These are phyloP conservation scores for Pseudocercospora eumusae DNA, from an alignment of 2,329 filamentous ascomycete species.

Conservation along the genomic window DNA sequence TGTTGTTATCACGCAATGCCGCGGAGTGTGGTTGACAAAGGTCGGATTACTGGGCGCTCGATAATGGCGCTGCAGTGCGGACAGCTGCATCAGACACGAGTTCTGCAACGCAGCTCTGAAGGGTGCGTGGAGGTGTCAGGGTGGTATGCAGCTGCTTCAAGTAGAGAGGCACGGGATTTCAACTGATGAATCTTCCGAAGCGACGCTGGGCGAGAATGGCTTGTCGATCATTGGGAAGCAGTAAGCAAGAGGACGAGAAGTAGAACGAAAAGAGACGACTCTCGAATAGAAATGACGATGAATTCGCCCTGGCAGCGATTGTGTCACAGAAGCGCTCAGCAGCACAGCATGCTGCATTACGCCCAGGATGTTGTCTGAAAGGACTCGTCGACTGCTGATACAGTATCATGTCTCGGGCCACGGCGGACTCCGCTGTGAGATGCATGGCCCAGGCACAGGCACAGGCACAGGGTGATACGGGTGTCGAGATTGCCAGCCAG, in stretches of 20 bases:
- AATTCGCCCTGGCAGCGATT: conserved; percentile 30
- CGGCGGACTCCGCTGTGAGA: no score
- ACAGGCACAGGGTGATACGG: no score
- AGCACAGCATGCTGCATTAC: conserved; percentile 16
- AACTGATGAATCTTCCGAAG: conserved; percentile 11
- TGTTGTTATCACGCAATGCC: conserved; percentile 36
- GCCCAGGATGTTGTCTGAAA: not conserved
- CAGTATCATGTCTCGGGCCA: not conserved
- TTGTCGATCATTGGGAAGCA: conserved; percentile 25
- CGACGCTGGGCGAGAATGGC: conserved; percentile 27
- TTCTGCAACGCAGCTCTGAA: conserved; percentile 18
- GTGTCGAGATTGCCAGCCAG: no score
- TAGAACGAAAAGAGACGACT: not conserved
- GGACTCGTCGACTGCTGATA: not conserved
- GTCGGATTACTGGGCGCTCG: conserved; percentile 23
- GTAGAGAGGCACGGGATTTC: conserved; percentile 24
- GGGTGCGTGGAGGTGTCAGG: conserved; percentile 11
- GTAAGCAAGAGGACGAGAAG: conserved; percentile 7
- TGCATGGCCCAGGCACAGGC: not conserved
- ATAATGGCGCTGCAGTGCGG: conserved; percentile 36
- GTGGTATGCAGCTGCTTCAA: conserved; percentile 26
- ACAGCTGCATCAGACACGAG: conserved; percentile 40
- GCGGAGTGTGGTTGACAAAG: conserved; percentile 42
- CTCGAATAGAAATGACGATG: conserved; percentile 12
- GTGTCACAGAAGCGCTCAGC: conserved; percentile 30